Evolutionary conservation across 805 yeast genomes (phyloP), one percentile per base, ranked within the genome.

Genomic region (Metschnikowia anglica): DNA sequence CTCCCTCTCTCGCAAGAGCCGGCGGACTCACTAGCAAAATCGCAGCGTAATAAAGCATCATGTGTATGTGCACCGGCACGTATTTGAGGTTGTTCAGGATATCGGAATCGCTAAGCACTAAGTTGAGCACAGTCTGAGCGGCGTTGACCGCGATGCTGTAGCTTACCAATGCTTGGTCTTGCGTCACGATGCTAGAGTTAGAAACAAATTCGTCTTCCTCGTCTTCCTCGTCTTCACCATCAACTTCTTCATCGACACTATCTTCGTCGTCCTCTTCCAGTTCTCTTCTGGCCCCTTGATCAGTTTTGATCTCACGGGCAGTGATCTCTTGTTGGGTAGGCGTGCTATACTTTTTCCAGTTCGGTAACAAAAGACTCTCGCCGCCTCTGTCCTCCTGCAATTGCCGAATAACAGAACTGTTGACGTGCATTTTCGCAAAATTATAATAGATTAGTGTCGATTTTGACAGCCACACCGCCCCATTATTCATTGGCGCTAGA

Each of bases 371-470:
- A 10, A 47, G 44, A 4, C 34, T 42, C 8, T 50, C 62, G 17
- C 46, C 44, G 6, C 41, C 38, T 4, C 34, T 23, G 43, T 65
- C 67, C 29, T 50, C 52, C 30, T 61, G 74, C 12, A 74, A 59
- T 28, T 65, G 66, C 25, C 80, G 57, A 5, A 77, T 76, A 2
- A 77, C 74, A 4, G 66, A 43, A 13, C 77, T 80, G 56, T 83
- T 83, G 24, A 83, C 77, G 56, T 82, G 84, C 85, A 83, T 80
- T 54, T 81, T 80, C 25, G 89, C 89, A 67, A 82, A 83, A 54
- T 83, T 82, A 55, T 83, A 83, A 55, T 83, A 83, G 32, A 83
- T 77, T 45, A 83, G 65, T 0, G 88, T 81, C 1, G 85, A 80
- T 53, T 83, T 83, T 1, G 85, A 75, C 8, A 85, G 77, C 89